A percentile compares a stretch with the other conserved stretches of the same genome.
These are phyloP conservation scores for Aspergillus sp. DNA, from an alignment of 2,329 filamentous ascomycete genomes.

Conservation along the genomic window DNA sequence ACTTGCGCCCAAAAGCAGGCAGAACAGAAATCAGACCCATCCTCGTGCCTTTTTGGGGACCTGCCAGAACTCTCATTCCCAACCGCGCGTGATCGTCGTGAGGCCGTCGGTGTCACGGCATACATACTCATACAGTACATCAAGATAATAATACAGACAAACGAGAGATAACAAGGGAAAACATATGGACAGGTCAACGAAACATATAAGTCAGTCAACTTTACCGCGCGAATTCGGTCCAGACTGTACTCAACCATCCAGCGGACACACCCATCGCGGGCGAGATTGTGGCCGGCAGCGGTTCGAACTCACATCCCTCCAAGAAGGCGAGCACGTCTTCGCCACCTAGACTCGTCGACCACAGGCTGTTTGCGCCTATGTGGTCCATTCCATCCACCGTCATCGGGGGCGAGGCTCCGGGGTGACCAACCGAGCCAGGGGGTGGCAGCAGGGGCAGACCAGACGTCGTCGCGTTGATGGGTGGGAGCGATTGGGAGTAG, in stretches of 20 bases:
- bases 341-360: slow-evolving; percentile 35
- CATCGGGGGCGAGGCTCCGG: slow-evolving; percentile 29
- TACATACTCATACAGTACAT: slow-evolving; percentile 28
- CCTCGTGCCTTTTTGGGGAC: slow-evolving; percentile 1
- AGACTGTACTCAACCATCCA: slow-evolving; percentile 38
- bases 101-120: slow-evolving; percentile 10
- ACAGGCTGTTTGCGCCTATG: slow-evolving; percentile 22
- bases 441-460: slow-evolving; percentile 35
- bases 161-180: not conserved
- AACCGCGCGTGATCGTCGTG: slow-evolving; percentile 14
- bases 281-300: slow-evolving; percentile 24
- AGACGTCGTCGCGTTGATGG: slow-evolving; percentile 33
- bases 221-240: slow-evolving; percentile 32
- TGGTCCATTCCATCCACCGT: slow-evolving; percentile 28
- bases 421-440: slow-evolving; percentile 30
- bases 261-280: slow-evolving; percentile 32
- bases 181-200: slow-evolving; percentile 6
- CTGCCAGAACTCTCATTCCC: not conserved
- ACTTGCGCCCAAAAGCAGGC: slow-evolving; percentile 7
- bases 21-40: slow-evolving; percentile 1
- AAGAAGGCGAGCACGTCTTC: slow-evolving; percentile 40
- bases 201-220: not conserved
- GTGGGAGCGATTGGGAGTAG: slow-evolving; percentile 39
- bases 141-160: slow-evolving; percentile 28
- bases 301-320: slow-evolving; percentile 34